Evolutionary conservation across 352 stramenopile species (phyloP).

Genomic region (Sclerospora graminicola): DNA sequence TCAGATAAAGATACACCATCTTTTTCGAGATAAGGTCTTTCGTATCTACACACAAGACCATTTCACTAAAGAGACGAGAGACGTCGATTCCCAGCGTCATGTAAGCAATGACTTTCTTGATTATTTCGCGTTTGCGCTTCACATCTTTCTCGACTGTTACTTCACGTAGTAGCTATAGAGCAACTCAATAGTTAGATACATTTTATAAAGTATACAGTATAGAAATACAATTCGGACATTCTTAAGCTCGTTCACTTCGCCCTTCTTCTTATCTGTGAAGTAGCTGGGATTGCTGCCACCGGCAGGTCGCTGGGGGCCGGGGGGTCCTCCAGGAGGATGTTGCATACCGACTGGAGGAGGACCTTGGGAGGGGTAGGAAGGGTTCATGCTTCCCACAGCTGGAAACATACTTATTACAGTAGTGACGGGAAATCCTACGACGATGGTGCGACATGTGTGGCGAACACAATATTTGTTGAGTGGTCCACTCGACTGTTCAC

Average conservation of each 20-base stretch:
- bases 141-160: slow-evolving; percentile 95
- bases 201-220: background rate
- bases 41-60: slow-evolving; percentile 96
- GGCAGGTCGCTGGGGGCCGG: slow-evolving; percentile 12
- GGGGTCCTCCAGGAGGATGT: slow-evolving; percentile 7
- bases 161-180: slow-evolving; percentile 87
- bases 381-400: slow-evolving; percentile 10
- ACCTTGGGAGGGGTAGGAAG: slow-evolving; percentile 19
- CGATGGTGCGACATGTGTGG: too few relatives aligned
- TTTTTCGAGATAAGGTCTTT: slow-evolving; percentile 99
- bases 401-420: too few relatives aligned
- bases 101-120: slow-evolving; percentile 99
- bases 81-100: slow-evolving; percentile 99
- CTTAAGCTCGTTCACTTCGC: slow-evolving; percentile 93
- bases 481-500: too few relatives aligned
- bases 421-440: too few relatives aligned
- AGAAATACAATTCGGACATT: slow-evolving; percentile 50
- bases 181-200: background rate
- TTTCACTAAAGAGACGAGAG: slow-evolving; percentile 97
- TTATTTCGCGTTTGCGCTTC: slow-evolving; percentile 97
- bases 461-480: too few relatives aligned
- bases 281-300: slow-evolving; percentile 54
- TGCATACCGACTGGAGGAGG: slow-evolving; percentile 15
- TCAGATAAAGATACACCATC: slow-evolving; percentile 99
- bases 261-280: slow-evolving; percentile 91